Evolutionary conservation across 257 asterid species (phyloP).

Genomic region (Craterostigma plantagineum): DNA sequence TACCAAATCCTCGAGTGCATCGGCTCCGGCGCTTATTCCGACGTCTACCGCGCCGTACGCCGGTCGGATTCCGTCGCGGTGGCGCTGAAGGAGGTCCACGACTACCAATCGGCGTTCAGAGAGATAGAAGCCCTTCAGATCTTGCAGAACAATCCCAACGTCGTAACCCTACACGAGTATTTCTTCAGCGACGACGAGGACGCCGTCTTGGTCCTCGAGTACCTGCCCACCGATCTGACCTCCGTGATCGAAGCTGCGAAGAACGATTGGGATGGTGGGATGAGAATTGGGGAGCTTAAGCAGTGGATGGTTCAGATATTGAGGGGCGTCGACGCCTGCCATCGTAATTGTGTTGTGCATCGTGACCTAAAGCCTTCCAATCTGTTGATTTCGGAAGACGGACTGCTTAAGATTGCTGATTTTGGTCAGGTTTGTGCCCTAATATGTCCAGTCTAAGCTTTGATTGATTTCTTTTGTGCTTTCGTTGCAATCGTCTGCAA

Average conservation of each 20-base stretch:
- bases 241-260: conserved; percentile 48
- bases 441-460: not conserved
- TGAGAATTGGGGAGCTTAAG: conserved; percentile 57
- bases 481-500: too few species aligned
- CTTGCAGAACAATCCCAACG: conserved; percentile 53
- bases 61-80: conserved; percentile 51
- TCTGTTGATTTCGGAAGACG: conserved; percentile 69
- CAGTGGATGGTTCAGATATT: conserved; percentile 80
- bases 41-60: conserved; percentile 76
- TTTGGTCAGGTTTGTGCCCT: conserved; percentile 67
- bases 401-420: conserved; percentile 82
- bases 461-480: not conserved
- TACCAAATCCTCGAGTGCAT: conserved; percentile 56
- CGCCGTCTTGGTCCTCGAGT: conserved; percentile 82
- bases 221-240: conserved; percentile 53
- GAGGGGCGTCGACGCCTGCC: conserved; percentile 61
- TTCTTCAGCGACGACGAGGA: conserved; percentile 93
- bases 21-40: conserved; percentile 95
- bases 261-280: conserved; percentile 46
- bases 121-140: conserved; percentile 78
- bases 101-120: conserved; percentile 64
- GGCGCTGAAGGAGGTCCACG: conserved; percentile 86
- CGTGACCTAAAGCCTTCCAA: conserved; percentile 86
- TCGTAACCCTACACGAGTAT: conserved; percentile 53
- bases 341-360: conserved; percentile 66